Evolutionary conservation across 2,329 filamentous ascomycete genomes (phyloP).

Genomic region (Alternaria burnsii): DNA sequence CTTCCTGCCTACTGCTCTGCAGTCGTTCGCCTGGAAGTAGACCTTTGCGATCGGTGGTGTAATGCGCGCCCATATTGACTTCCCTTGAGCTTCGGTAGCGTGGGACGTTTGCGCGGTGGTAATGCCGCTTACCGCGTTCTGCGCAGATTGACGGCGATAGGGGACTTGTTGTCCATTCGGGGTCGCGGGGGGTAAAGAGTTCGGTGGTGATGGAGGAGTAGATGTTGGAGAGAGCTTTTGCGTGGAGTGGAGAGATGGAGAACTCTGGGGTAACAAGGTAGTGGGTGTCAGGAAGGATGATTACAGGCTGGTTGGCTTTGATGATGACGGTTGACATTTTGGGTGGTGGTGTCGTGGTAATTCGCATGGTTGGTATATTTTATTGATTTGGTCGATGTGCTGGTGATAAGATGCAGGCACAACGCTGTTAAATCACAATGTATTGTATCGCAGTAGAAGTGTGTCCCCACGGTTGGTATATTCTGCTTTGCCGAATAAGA

Average conservation of each 20-base stretch:
- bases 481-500: too few relatives aligned
- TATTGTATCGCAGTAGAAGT: too few relatives aligned
- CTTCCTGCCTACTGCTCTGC: not conserved
- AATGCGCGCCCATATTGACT: not conserved
- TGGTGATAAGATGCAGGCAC: too few relatives aligned
- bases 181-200: not conserved
- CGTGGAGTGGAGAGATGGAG: not conserved
- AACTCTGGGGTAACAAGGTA: not conserved
- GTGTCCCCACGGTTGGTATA: not conserved
- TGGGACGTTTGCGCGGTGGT: not conserved
- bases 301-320: not conserved
- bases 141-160: not conserved
- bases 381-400: too few relatives aligned
- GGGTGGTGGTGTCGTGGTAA: not conserved
- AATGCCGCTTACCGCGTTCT: not conserved
- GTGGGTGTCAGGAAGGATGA: not conserved
- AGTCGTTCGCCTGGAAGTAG: not conserved
- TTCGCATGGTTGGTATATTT: not conserved
- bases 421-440: too few relatives aligned
- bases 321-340: not conserved
- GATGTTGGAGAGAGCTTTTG: not conserved
- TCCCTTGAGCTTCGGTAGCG: not conserved
- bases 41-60: not conserved
- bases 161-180: not conserved
- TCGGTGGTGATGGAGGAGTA: not conserved